Conservation (phyloP, 768 basidiomycete species). For the Suillus bovinus region DNA sequence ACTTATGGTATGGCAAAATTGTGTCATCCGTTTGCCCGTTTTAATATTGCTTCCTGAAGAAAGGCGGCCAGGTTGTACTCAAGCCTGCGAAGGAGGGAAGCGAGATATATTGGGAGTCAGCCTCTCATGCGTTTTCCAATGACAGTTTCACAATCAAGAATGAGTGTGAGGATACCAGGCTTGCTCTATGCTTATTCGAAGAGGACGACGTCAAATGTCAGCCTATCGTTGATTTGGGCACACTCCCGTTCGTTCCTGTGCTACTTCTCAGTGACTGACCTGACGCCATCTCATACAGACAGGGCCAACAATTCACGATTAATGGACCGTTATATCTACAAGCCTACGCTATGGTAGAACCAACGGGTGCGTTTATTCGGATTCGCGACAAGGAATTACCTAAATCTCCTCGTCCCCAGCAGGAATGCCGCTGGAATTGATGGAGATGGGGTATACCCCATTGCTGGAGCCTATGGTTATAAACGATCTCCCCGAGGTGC, state of each 20-base stretch:
- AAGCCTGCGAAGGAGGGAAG: background rate
- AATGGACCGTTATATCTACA: background rate
- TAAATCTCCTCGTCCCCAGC: background rate
- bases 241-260: background rate
- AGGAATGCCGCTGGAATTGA: background rate
- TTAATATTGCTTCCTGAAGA: background rate
- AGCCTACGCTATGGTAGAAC: background rate
- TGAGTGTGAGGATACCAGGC: background rate
- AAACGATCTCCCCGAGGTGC: background rate
- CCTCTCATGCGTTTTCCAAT: background rate
- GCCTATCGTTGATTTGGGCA: background rate
- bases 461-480: background rate
- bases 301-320: background rate
- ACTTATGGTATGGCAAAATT: background rate
- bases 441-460: background rate
- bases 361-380: background rate
- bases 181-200: background rate
- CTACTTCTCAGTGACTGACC: background rate
- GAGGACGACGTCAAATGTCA: background rate
- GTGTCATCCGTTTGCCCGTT: background rate
- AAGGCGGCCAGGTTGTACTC: background rate
- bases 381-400: background rate
- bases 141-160: background rate
- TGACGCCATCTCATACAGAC: background rate
- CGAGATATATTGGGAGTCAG: background rate